A percentile compares a stretch with the other conserved stretches of the same genome.
These are phyloP conservation scores for Blastocystis sp. DNA, from an alignment of 352 stramenopile genomes.

Conservation along the genomic window DNA sequence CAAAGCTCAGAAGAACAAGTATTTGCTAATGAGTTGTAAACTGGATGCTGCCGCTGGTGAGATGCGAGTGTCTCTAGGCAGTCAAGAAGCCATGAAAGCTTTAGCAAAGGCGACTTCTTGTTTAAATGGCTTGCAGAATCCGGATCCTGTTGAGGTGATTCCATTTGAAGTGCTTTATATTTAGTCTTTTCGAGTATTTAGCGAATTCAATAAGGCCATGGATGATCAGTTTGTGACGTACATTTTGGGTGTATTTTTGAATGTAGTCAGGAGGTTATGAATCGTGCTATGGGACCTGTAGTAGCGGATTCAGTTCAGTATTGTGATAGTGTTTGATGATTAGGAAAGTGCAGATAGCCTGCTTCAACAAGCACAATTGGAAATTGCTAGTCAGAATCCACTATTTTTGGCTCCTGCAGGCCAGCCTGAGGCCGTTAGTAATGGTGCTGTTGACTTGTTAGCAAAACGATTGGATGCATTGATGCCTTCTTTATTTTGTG, in stretches of 20 bases:
- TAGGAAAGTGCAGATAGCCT: neutral
- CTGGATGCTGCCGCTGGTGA: neutral
- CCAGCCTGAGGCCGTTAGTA: neutral
- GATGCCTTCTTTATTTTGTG: conserved; percentile 3
- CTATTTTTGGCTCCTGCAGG: neutral
- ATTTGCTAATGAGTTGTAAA: conserved; percentile 39
- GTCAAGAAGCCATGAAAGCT: neutral
- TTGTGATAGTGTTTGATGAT: neutral
- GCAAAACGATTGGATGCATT: neutral
- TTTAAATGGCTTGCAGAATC: neutral
- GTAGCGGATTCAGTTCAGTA: neutral
- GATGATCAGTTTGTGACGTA: conserved; percentile 32
- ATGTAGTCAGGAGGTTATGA: neutral
- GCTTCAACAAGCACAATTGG: conserved; percentile 28
- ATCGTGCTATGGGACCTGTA: neutral
- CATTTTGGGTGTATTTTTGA: neutral
- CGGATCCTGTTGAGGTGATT: neutral
- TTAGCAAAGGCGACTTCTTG: neutral
- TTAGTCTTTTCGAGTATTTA: neutral
- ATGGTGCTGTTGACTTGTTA: neutral
- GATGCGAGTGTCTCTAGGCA: neutral
- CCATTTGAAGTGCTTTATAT: neutral
- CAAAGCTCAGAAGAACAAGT: conserved; percentile 3
- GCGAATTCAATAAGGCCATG: conserved; percentile 38
- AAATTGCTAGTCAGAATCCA: neutral